These are phyloP conservation scores for Ascochyta rabiei DNA, from an alignment of 2,329 filamentous ascomycete genomes.

Conservation along the genomic window DNA sequence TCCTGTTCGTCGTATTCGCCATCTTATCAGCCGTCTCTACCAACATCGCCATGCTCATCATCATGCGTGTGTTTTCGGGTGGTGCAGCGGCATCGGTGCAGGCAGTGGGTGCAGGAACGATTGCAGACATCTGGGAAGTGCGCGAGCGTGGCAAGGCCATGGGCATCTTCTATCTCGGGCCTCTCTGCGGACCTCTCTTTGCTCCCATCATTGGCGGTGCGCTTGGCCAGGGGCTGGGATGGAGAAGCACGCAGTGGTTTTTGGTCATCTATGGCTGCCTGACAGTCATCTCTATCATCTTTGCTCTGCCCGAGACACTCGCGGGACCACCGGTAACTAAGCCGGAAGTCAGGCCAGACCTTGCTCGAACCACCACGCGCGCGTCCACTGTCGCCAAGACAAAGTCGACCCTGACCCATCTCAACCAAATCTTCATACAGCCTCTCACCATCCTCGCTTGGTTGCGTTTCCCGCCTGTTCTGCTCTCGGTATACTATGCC, in stretches of 20 bases:
- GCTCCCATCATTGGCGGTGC: slow-evolving; percentile 49
- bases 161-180: slow-evolving; percentile 49
- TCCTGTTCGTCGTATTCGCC: slow-evolving; percentile 41
- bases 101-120: slow-evolving; percentile 47
- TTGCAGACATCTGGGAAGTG: slow-evolving; percentile 48
- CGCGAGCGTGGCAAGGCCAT: slow-evolving; percentile 47
- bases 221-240: slow-evolving; percentile 40
- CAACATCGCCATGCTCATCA: slow-evolving; percentile 48
- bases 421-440: slow-evolving; percentile 48
- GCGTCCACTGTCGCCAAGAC: slow-evolving; percentile 44
- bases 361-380: slow-evolving; percentile 40
- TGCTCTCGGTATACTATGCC: slow-evolving; percentile 49
- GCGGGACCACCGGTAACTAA: slow-evolving; percentile 15
- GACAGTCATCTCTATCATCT: slow-evolving; percentile 41
- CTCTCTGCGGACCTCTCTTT: slow-evolving; percentile 47
- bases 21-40: slow-evolving; percentile 43
- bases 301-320: slow-evolving; percentile 46
- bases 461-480: slow-evolving; percentile 47
- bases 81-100: slow-evolving; percentile 48
- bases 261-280: slow-evolving; percentile 46
- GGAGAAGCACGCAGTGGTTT: slow-evolving; percentile 50
- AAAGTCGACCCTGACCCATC: slow-evolving; percentile 30
- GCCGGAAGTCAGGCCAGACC: slow-evolving; percentile 16
- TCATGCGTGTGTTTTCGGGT: slow-evolving; percentile 44
- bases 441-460: slow-evolving; percentile 48